Evolutionary conservation across 2,329 filamentous ascomycete species (phyloP).

Genomic region (Colletotrichum orbiculare): DNA sequence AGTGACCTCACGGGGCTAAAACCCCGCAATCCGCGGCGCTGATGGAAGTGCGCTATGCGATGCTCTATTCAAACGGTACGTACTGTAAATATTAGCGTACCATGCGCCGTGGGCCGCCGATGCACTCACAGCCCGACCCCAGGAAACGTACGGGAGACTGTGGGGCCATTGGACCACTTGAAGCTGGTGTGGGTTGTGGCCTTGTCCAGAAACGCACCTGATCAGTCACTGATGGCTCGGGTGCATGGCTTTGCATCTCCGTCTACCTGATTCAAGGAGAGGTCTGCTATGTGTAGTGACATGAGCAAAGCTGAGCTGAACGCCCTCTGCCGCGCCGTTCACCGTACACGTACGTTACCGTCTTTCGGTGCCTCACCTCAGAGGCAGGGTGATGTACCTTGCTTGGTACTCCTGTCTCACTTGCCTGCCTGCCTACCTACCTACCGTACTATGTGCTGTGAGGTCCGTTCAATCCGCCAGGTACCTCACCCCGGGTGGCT

Average conservation of each 20-base stretch:
- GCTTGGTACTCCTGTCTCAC: too few species aligned
- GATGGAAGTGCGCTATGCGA: background rate
- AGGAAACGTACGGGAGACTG: conserved; percentile 39
- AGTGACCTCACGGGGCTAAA: conserved; percentile 35
- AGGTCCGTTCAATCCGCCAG: too few species aligned
- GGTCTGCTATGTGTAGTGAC: conserved; percentile 1
- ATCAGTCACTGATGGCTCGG: conserved; percentile 21
- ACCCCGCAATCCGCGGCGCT: conserved; percentile 42
- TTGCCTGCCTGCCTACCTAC: too few species aligned
- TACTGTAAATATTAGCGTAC: background rate
- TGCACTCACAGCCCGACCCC: conserved; percentile 41
- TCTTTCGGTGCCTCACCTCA: background rate
- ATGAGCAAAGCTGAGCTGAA: conserved; percentile 22
- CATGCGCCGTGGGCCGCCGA: conserved; percentile 34
- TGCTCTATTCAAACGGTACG: too few species aligned
- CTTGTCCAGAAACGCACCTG: conserved; percentile 36
- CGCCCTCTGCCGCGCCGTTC: conserved; percentile 19
- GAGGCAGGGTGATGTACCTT: too few species aligned
- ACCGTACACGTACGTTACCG: background rate
- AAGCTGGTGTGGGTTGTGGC: conserved; percentile 36
- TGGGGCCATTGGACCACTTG: conserved; percentile 36
- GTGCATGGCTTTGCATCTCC: too few species aligned
- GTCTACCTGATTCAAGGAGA: too few species aligned
- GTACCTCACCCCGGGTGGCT: too few species aligned
- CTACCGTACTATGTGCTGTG: too few species aligned